A percentile compares a stretch with the other conserved stretches of the same genome.
Conservation (phyloP, 1,284 basidiomycete genomes). For the Malassezia furfur region DNA sequence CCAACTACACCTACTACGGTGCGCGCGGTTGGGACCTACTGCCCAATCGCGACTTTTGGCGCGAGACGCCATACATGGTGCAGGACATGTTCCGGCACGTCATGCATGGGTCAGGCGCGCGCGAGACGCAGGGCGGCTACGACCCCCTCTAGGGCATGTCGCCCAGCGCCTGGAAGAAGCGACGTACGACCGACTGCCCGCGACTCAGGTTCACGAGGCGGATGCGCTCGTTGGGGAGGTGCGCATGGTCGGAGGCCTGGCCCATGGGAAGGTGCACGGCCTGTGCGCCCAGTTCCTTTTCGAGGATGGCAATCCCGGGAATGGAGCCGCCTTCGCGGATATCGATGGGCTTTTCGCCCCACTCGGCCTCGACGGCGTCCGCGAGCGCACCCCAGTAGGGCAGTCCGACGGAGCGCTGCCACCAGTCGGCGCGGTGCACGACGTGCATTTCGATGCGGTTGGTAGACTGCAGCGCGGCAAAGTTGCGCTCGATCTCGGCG, state of each 20-base stretch:
- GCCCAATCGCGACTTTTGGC: constrained; percentile 38
- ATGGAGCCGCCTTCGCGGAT: constrained; percentile 64
- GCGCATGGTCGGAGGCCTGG: constrained; percentile 63
- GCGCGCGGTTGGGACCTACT: constrained; percentile 38
- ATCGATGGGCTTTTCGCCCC: constrained; percentile 66
- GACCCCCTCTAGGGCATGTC: constrained; percentile 1
- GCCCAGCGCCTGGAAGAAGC: constrained; percentile 15
- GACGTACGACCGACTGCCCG: constrained; percentile 16
- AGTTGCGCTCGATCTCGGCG: constrained; percentile 58
- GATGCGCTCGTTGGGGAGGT: constrained; percentile 75
- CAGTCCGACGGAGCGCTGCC: constrained; percentile 75
- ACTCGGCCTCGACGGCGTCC: constrained; percentile 69
- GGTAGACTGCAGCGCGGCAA: constrained; percentile 53
- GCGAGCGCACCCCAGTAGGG: constrained; percentile 75
- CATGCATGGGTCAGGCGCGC: constrained; percentile 20
- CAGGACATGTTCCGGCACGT: constrained; percentile 25
- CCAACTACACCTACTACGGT: constrained; percentile 39
- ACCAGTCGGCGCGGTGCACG: constrained; percentile 84
- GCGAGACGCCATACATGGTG: constrained; percentile 30
- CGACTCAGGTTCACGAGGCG: constrained; percentile 61
- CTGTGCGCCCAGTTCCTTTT: constrained; percentile 66
- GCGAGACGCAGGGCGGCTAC: constrained; percentile 18
- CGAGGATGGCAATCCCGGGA: constrained; percentile 80
- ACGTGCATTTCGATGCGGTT: constrained; percentile 51
- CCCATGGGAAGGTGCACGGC: constrained; percentile 82